Percentiles rank a stretch among this genome's conserved stretches.
Conservation (phyloP, 2,329 filamentous ascomycete genomes). For the Stachybotrys echinatus region DNA sequence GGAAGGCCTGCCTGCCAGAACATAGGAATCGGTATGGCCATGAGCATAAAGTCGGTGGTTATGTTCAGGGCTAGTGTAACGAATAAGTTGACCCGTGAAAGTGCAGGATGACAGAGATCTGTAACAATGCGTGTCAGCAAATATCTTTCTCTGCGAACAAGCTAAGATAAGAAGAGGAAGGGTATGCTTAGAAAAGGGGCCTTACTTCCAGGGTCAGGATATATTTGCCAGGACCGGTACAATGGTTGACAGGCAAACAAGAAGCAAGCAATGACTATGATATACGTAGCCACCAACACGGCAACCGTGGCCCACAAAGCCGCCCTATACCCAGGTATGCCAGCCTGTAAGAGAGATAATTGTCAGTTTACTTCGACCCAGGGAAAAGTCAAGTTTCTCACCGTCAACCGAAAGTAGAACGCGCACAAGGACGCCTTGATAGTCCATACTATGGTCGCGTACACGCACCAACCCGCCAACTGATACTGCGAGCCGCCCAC, state of each 20-base stretch:
- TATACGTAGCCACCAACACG: slow-evolving; percentile 24
- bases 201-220: slow-evolving; percentile 34
- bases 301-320: slow-evolving; percentile 23
- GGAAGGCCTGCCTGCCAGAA: slow-evolving; percentile 46
- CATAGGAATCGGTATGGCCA: slow-evolving; percentile 40
- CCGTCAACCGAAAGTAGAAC: slow-evolving; percentile 46
- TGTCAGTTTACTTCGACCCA: no score
- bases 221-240: slow-evolving; percentile 34
- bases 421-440: slow-evolving; percentile 47
- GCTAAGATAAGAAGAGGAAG: no score
- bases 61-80: slow-evolving; percentile 30
- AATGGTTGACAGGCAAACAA: slow-evolving; percentile 29
- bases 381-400: slow-evolving; percentile 21
- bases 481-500: slow-evolving; percentile 49
- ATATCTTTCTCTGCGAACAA: no score
- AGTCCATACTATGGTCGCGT: slow-evolving; percentile 44
- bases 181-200: no score
- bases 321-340: not conserved
- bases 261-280: slow-evolving; percentile 24
- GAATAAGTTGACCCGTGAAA: slow-evolving; percentile 33
- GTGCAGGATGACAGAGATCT: slow-evolving; percentile 33
- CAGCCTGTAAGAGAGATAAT: no score
- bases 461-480: slow-evolving; percentile 45
- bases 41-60: slow-evolving; percentile 31
- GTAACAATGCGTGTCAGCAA: slow-evolving; percentile 37